These are phyloP conservation scores for Russula earlei DNA, from an alignment of 768 basidiomycete genomes.

Conservation along the genomic window DNA sequence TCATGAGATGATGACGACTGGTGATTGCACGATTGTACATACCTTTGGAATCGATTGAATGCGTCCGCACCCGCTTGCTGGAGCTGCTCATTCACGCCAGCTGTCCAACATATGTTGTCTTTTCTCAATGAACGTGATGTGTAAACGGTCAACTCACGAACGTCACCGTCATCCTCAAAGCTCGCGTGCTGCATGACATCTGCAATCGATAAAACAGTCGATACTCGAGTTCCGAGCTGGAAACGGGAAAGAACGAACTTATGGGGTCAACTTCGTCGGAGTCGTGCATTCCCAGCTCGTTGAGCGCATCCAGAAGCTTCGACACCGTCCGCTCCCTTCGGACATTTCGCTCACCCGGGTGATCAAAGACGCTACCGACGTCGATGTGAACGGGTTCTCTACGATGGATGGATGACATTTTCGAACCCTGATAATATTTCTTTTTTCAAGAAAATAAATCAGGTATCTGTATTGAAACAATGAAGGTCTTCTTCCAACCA, in stretches of 20 bases:
- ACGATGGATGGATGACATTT: background rate
- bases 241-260: constrained; percentile 15
- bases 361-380: constrained; percentile 5
- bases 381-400: background rate
- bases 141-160: constrained; percentile 46
- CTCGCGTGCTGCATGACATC: constrained; percentile 34
- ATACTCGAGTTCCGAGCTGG: background rate
- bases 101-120: constrained; percentile 26
- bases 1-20: constrained; percentile 6
- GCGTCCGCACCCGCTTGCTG: constrained; percentile 57
- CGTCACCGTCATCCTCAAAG: constrained; percentile 58
- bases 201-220: background rate
- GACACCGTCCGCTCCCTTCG: constrained; percentile 39
- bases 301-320: constrained; percentile 38
- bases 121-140: background rate
- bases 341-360: background rate
- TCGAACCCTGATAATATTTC: too few relatives aligned
- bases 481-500: background rate
- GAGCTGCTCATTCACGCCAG: constrained; percentile 57
- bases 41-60: constrained; percentile 59
- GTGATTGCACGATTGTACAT: constrained; percentile 14
- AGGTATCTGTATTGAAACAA: background rate
- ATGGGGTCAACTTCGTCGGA: constrained; percentile 27
- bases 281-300: constrained; percentile 34
- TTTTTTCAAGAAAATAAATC: background rate